A percentile compares a stretch with the other conserved stretches of the same genome.
phyloP scores from a whole-genome alignment of 345 rosid species.

The Gossypium longicalyx region DNA sequence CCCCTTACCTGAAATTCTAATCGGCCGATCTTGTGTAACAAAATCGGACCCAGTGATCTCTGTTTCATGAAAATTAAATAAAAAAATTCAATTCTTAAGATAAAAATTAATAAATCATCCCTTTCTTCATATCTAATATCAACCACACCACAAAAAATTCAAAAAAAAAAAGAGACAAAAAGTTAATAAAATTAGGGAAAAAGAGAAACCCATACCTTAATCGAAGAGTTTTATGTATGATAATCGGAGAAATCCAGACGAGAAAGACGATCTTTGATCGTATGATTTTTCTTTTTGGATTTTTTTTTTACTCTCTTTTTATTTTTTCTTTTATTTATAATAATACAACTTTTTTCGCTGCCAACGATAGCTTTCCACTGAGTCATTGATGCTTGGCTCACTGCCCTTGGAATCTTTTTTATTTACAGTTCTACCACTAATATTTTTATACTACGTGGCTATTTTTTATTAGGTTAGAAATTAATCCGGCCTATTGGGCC shows the following conservation, averaged over 20 bases:
- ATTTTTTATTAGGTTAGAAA: background rate
- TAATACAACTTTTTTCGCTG: background rate
- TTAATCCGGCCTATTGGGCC: no score
- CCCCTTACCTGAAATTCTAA: constrained; percentile 15
- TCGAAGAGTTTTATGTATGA: background rate
- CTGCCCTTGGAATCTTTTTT: background rate
- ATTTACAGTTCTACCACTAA: background rate
- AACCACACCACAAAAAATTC: background rate
- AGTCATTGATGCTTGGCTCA: background rate
- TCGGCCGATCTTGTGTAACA: constrained; percentile 21
- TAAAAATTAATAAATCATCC: background rate
- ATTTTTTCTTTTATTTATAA: background rate
- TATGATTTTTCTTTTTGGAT: background rate
- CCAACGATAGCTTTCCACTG: constrained; percentile 10
- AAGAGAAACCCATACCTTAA: background rate
- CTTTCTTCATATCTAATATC: background rate
- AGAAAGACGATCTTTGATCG: background rate
- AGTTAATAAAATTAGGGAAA: background rate
- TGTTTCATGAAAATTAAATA: background rate
- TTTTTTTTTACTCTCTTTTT: background rate
- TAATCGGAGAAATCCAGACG: background rate
- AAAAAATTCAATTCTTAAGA: background rate
- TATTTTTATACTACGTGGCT: background rate
- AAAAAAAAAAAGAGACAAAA: background rate
- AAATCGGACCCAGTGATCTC: constrained; percentile 21